Base-by-base conservation (phyloP, 352 stramenopile genomes). In the Pythium aquatile region DNA sequence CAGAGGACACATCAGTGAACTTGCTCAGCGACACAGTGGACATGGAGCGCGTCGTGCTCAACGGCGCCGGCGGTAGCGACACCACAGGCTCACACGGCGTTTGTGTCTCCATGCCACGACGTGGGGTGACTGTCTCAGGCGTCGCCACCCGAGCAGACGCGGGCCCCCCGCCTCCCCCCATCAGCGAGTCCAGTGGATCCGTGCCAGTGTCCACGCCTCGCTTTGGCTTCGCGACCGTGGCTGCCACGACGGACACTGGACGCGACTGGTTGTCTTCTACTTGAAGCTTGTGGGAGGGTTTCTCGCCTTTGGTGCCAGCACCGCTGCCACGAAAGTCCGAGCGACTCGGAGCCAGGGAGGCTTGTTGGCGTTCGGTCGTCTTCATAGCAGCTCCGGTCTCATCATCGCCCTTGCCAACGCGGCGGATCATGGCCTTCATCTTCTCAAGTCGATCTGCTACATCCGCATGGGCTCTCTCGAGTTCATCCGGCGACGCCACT, bases 151-250 rank as follows among this genome's bases (percentile, higher is more conserved):
- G 53, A 47, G 17, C 28, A 0, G 39, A 8, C 1, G 30, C 24
- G 32, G 40, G 30, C 26, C 24, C 14, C 2, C 65, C 53, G 29
- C 56, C 62, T 11, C 58, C 44, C 7, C 65, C 63, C 54, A 85
- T 74, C n/a, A 85, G 57, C 20, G 77, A 77, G n/a, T 88, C 79
- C 3, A 88, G 46, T 1, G 79, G 77, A 56, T 90, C 76, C 7
- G 78, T 90, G 9, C 81, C 75, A 33, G 75, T 70, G 39, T 88
- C 77, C 2, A 85, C 69, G 24, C 66, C 62, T 30, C 63, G 39
- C 10, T 10, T 39, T 9, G 24, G 33, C 33, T 61, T 64, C 6
- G 11, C 10, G 1, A 26, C 0, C 28, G 46, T 42, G 1, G 32
- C 14, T 47, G 32, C 30, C n/a, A 17, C 30, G 10, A 58, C 32